Conservation (phyloP, 306 rosid genomes). For the Fragaria nilgerrensis region DNA sequence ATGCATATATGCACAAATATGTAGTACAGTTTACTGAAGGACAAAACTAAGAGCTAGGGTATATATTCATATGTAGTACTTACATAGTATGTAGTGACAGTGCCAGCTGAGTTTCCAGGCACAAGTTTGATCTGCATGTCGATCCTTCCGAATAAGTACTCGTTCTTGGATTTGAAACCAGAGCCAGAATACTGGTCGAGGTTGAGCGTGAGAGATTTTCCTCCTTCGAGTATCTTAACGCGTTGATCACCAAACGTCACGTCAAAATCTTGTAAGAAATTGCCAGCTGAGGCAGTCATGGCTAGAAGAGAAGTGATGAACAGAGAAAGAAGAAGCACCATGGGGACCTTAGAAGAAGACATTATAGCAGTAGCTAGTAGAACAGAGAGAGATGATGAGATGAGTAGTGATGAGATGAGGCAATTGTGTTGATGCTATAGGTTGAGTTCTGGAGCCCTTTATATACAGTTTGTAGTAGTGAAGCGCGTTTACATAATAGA, state of each 20-base stretch:
- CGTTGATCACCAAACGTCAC: conserved; percentile 64
- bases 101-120: conserved; percentile 87
- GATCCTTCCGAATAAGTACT: conserved; percentile 63
- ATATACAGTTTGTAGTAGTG: neutral
- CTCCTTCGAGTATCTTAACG: conserved; percentile 54
- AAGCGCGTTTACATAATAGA: neutral
- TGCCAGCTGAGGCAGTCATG: conserved; percentile 38
- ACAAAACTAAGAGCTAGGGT: no score
- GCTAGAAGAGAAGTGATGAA: conserved; percentile 16
- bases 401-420: neutral
- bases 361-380: neutral
- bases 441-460: neutral
- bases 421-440: neutral
- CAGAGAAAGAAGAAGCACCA: conserved; percentile 1
- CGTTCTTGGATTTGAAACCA: conserved; percentile 67
- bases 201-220: conserved; percentile 58
- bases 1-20: neutral
- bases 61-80: conserved; percentile 8
- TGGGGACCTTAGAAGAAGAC: conserved; percentile 12
- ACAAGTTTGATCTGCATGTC: conserved; percentile 84
- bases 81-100: conserved; percentile 83
- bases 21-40: neutral
- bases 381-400: neutral
- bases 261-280: conserved; percentile 60
- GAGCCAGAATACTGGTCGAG: conserved; percentile 80